Conservation (phyloP, 805 yeast genomes). For the Isabelozyma rhagii region DNA sequence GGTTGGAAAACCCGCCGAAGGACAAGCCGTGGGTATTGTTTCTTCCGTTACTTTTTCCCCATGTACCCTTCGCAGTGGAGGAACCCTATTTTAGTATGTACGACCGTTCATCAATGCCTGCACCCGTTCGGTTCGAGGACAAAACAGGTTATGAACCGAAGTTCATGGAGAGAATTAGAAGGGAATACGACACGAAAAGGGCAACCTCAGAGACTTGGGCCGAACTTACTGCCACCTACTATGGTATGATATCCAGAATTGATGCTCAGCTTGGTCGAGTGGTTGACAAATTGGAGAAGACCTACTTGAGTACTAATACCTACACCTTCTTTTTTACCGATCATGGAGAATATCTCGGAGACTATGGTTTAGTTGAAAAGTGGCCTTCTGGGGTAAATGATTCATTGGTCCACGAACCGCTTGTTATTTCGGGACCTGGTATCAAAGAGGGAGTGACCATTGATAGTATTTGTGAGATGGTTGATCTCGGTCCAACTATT, state of each 20-base stretch:
- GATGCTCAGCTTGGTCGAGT: constrained; percentile 12
- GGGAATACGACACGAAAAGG: not conserved
- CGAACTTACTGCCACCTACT: constrained; percentile 10
- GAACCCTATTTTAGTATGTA: constrained; percentile 12
- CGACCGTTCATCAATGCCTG: constrained; percentile 6
- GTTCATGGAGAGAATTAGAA: constrained; percentile 1
- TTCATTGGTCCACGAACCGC: constrained; percentile 6
- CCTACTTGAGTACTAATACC: not conserved
- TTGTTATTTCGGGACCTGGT: constrained; percentile 5
- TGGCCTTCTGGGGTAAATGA: constrained; percentile 15
- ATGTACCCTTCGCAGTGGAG: constrained; percentile 12
- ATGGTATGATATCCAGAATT: constrained; percentile 13
- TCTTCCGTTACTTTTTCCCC: constrained; percentile 12
- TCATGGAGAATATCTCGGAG: constrained; percentile 14
- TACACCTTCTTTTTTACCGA: constrained; percentile 10
- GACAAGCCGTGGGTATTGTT: constrained; percentile 11
- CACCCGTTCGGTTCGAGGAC: constrained; percentile 1
- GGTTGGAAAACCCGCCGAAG: constrained; percentile 3
- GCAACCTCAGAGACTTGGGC: constrained; percentile 5
- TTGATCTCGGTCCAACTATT: constrained; percentile 9
- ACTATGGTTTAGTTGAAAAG: constrained; percentile 11
- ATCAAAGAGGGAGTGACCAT: constrained; percentile 4
- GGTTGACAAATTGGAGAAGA: not conserved
- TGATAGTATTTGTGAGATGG: constrained; percentile 8
- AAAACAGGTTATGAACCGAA: constrained; percentile 7